A percentile compares a stretch with the other conserved stretches of the same genome.
Evolutionary conservation across 805 yeast species (phyloP).

Genomic region (Cyberlindnera subsufficiens): DNA sequence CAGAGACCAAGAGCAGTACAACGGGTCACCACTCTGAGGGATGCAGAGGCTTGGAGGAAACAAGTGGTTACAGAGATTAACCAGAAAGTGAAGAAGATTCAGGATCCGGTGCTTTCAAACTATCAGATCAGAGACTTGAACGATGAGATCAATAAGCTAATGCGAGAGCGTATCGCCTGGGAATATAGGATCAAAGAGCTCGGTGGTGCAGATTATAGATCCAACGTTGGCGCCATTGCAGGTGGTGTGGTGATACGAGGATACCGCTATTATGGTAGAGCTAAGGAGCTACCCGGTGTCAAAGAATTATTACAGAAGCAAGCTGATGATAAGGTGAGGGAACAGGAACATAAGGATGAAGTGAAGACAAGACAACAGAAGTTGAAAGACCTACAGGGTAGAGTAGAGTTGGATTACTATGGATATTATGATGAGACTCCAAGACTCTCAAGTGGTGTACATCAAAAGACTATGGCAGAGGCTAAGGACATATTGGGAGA

Average conservation of each 20-base stretch:
- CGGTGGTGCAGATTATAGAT: conserved; percentile 64
- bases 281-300: conserved; percentile 74
- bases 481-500: conserved; percentile 2
- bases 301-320: conserved; percentile 37
- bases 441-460: not conserved
- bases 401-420: conserved; percentile 34
- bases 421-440: conserved; percentile 31
- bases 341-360: conserved; percentile 11
- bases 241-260: conserved; percentile 19
- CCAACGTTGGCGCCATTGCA: conserved; percentile 20
- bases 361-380: conserved; percentile 16
- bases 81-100: conserved; percentile 51
- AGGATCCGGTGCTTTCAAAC: conserved; percentile 55
- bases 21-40: conserved; percentile 46
- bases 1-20: conserved; percentile 58
- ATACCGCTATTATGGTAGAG: conserved; percentile 72
- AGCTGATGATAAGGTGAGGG: conserved; percentile 17
- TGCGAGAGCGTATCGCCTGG: conserved; percentile 71
- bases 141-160: conserved; percentile 61
- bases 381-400: conserved; percentile 21
- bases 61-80: conserved; percentile 61
- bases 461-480: not conserved
- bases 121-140: conserved; percentile 65
- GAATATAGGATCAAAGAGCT: conserved; percentile 63
- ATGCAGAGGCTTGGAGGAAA: conserved; percentile 67